Evolutionary conservation across 495 filamentous ascomycete genomes (phyloP).

Genomic region (Sabuloglossum arenarium): DNA sequence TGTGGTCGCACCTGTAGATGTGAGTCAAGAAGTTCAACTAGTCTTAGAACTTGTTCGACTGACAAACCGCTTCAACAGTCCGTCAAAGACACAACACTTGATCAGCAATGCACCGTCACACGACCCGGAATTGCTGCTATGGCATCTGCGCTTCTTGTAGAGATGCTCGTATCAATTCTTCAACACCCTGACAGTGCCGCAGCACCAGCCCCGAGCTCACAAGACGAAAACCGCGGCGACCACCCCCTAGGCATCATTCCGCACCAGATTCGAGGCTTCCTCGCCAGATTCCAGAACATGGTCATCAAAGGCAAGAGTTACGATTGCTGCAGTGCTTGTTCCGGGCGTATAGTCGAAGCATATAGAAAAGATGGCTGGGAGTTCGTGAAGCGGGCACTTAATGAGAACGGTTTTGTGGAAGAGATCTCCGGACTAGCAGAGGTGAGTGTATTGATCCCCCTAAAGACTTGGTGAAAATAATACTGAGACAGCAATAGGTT

Average conservation of each 20-base stretch:
- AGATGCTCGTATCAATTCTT: slow-evolving; percentile 66
- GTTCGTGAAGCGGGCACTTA: slow-evolving; percentile 71
- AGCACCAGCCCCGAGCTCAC: slow-evolving; percentile 14
- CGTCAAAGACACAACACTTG: slow-evolving; percentile 77
- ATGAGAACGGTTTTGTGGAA: slow-evolving; percentile 70
- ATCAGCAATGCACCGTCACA: slow-evolving; percentile 96
- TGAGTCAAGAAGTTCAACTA: slow-evolving; percentile 25
- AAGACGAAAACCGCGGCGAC: slow-evolving; percentile 31
- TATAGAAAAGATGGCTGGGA: slow-evolving; percentile 63
- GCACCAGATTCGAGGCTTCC: slow-evolving; percentile 82
- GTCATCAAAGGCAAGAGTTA: slow-evolving; percentile 64
- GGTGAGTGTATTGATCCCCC: slow-evolving; percentile 21
- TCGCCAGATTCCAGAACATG: slow-evolving; percentile 71
- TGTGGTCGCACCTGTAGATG: slow-evolving; percentile 84
- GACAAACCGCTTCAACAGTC: slow-evolving; percentile 37
- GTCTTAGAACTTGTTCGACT: slow-evolving; percentile 13
- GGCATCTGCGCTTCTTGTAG: slow-evolving; percentile 80
- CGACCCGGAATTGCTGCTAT: slow-evolving; percentile 81
- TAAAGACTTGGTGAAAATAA: background rate
- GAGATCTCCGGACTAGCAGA: slow-evolving; percentile 82
- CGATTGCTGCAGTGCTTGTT: slow-evolving; percentile 83
- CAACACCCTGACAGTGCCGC: slow-evolving; percentile 51
- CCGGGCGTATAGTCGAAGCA: slow-evolving; percentile 44
- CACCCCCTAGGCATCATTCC: slow-evolving; percentile 78
- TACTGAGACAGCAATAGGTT: slow-evolving; percentile 17